Conservation (phyloP, 805 yeast genomes). For the Suhomyces pyralidae region DNA sequence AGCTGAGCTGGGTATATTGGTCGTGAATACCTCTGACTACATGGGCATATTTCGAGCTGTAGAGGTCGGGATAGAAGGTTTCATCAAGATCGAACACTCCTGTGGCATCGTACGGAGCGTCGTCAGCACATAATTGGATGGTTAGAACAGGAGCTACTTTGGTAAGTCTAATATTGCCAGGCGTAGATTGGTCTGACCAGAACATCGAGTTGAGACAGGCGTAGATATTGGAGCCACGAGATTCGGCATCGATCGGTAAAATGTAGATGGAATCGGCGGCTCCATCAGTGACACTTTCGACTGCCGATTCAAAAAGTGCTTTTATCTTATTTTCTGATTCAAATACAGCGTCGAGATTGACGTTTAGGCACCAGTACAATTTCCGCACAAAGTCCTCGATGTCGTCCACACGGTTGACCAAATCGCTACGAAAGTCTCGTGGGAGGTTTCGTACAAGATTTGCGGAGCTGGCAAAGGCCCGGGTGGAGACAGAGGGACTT, state of each 20-base stretch:
- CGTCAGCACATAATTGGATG: slow-evolving; percentile 27
- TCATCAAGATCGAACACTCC: slow-evolving; percentile 26
- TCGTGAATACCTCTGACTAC: slow-evolving; percentile 20
- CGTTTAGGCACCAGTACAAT: slow-evolving; percentile 8
- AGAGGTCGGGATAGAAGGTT: slow-evolving; percentile 34
- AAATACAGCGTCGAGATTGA: not conserved
- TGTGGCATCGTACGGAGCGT: slow-evolving; percentile 9
- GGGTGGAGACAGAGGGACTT: slow-evolving; percentile 9
- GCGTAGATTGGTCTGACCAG: slow-evolving; percentile 31
- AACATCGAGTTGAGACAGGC: slow-evolving; percentile 34
- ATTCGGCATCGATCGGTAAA: slow-evolving; percentile 33
- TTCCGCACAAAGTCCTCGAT: slow-evolving; percentile 15
- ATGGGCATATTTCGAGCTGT: slow-evolving; percentile 20
- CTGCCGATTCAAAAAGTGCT: slow-evolving; percentile 23
- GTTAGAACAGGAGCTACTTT: slow-evolving; percentile 31
- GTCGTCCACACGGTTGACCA: slow-evolving; percentile 17
- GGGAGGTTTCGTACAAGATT: slow-evolving; percentile 16
- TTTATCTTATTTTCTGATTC: slow-evolving; percentile 6
- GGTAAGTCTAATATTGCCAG: slow-evolving; percentile 28
- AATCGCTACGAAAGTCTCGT: slow-evolving; percentile 15
- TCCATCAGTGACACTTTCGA: slow-evolving; percentile 27
- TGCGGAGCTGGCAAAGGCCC: slow-evolving; percentile 23
- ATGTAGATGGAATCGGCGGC: slow-evolving; percentile 22
- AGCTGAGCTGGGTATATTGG: not conserved
- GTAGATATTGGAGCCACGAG: slow-evolving; percentile 23